A percentile compares a stretch with the other conserved stretches of the same genome.
These are phyloP conservation scores for Karstenula rhodostoma DNA, from an alignment of 2,329 filamentous ascomycete species.

Conservation along the genomic window DNA sequence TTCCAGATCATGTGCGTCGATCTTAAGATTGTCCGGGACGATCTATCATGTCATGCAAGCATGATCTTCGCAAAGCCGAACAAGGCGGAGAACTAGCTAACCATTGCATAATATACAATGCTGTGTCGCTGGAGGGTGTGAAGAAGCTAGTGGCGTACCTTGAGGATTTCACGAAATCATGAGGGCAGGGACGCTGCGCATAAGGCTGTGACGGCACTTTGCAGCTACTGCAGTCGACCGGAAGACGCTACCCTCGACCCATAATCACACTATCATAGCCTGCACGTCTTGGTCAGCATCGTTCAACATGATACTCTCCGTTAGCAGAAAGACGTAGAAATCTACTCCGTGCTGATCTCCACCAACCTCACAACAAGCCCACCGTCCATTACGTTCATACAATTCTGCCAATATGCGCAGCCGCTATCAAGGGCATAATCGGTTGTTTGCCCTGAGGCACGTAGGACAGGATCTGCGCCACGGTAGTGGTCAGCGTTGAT, in stretches of 20 bases:
- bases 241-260: background rate
- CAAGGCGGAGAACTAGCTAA: conserved; percentile 25
- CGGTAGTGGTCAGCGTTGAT: conserved; percentile 9
- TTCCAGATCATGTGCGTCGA: conserved; percentile 10
- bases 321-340: conserved; percentile 24
- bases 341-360: conserved; percentile 22
- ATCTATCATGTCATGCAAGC: conserved; percentile 11
- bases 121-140: conserved; percentile 72
- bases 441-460: conserved; percentile 29
- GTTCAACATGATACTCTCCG: conserved; percentile 38
- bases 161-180: conserved; percentile 61
- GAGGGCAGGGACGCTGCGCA: conserved; percentile 27
- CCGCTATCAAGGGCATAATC: conserved; percentile 27
- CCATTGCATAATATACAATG: conserved; percentile 68
- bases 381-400: background rate
- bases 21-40: conserved; percentile 15
- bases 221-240: conserved; percentile 11
- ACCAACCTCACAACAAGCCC: conserved; percentile 15
- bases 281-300: conserved; percentile 23
- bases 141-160: conserved; percentile 74
- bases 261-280: conserved; percentile 9
- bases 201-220: conserved; percentile 23
- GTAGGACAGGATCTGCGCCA: conserved; percentile 14
- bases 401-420: conserved; percentile 22
- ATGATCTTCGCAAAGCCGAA: conserved; percentile 24